Conservation (phyloP, 306 rosid species). For the Fragaria iinumae region DNA sequence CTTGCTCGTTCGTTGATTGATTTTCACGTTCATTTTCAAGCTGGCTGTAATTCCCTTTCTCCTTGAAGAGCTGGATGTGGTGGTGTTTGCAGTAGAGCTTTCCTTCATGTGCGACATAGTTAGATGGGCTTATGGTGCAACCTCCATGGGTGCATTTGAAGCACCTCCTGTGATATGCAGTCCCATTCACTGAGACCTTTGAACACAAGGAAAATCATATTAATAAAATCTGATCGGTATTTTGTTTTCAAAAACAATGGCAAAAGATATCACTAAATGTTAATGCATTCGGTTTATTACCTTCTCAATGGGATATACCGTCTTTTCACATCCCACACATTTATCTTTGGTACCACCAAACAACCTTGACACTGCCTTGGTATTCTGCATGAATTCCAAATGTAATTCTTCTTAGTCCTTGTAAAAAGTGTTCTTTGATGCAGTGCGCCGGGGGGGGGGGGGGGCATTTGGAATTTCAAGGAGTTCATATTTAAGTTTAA, state of each 20-base stretch:
- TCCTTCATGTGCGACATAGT: conserved; percentile 67
- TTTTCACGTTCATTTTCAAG: conserved; percentile 44
- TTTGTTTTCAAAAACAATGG: not conserved
- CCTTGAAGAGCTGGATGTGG: conserved; percentile 78
- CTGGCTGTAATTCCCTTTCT: conserved; percentile 78
- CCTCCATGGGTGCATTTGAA: conserved; percentile 82
- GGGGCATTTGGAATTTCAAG: no score
- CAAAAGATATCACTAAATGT: not conserved
- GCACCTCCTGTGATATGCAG: conserved; percentile 63
- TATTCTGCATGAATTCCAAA: conserved; percentile 37
- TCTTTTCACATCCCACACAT: conserved; percentile 70
- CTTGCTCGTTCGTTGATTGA: conserved; percentile 10
- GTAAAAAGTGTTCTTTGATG: not conserved
- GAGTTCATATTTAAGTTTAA: no score
- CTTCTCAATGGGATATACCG: conserved; percentile 77
- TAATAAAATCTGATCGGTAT: not conserved
- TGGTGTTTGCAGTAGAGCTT: conserved; percentile 82
- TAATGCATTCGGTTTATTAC: conserved; percentile 23
- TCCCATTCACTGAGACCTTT: conserved; percentile 58
- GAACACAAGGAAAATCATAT: not conserved
- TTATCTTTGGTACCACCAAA: conserved; percentile 74
- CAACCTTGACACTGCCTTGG: conserved; percentile 43
- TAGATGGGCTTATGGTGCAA: conserved; percentile 68
- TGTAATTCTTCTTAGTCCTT: not conserved
- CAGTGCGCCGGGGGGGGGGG: no score